Evolutionary conservation across 2,329 filamentous ascomycete genomes (phyloP).

Genomic region (Colletotrichum zoysiae): DNA sequence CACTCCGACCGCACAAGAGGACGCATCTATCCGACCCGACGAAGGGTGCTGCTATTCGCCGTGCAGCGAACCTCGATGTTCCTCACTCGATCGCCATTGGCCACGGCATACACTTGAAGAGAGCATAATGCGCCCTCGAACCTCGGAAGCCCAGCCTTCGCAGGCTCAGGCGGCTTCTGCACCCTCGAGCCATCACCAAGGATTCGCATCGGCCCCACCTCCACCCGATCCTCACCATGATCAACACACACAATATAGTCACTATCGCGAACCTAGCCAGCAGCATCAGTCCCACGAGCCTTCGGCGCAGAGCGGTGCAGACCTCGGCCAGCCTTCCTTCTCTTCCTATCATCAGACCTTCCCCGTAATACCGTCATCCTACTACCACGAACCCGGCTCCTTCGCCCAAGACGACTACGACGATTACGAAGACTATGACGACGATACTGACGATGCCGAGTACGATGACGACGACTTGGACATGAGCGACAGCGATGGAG

Average conservation of each 20-base stretch:
- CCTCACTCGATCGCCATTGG: constrained; percentile 24
- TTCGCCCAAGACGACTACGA: constrained; percentile 26
- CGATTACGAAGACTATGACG: constrained; percentile 33
- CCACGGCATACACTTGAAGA: constrained; percentile 34
- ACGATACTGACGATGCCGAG: constrained; percentile 29
- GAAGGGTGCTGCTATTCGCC: constrained; percentile 11
- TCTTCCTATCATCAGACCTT: constrained; percentile 26
- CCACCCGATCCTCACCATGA: constrained; percentile 23
- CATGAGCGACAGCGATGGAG: constrained; percentile 53
- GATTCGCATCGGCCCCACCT: constrained; percentile 25
- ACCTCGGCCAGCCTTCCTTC: constrained; percentile 17
- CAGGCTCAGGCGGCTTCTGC: constrained; percentile 33
- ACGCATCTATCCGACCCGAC: constrained; percentile 24
- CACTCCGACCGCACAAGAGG: constrained; percentile 22
- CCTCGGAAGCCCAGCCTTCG: constrained; percentile 37
- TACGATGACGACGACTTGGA: constrained; percentile 45
- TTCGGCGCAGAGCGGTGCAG: constrained; percentile 8
- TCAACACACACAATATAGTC: constrained; percentile 20
- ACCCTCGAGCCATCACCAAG: constrained; percentile 35
- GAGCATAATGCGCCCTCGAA: constrained; percentile 35
- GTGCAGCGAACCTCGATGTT: constrained; percentile 28
- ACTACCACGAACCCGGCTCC: constrained; percentile 28
- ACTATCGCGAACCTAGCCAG: constrained; percentile 28
- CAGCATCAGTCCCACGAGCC: constrained; percentile 21
- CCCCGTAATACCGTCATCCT: constrained; percentile 38